A percentile compares a stretch with the other conserved stretches of the same genome.
phyloP scores from a whole-genome alignment of 2,329 filamentous ascomycete genomes.

The Thermochaetoides dissita region DNA sequence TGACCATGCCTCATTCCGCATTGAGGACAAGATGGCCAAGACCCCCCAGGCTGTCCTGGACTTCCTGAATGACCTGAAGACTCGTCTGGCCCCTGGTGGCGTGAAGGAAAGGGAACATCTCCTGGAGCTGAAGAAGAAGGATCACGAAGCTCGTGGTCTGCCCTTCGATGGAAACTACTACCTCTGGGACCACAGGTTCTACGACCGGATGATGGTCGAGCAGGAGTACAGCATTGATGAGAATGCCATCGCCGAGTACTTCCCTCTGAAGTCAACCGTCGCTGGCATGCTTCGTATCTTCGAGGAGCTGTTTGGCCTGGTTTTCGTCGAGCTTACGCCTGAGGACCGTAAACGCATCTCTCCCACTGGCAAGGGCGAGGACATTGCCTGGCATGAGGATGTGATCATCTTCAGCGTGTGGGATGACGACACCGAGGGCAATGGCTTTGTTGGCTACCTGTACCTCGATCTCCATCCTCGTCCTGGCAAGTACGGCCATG shows the following conservation, averaged over 20 bases:
- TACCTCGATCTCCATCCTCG: slow-evolving; percentile 72
- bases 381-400: slow-evolving; percentile 71
- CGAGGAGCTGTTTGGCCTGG: slow-evolving; percentile 66
- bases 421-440: slow-evolving; percentile 59
- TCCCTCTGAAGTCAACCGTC: slow-evolving; percentile 61
- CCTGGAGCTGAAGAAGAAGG: slow-evolving; percentile 59
- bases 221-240: slow-evolving; percentile 70
- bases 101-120: slow-evolving; percentile 56
- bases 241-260: slow-evolving; percentile 69
- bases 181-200: slow-evolving; percentile 71
- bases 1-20: slow-evolving; percentile 60
- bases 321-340: slow-evolving; percentile 57
- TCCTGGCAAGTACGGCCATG: slow-evolving; percentile 71
- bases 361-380: slow-evolving; percentile 51
- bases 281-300: slow-evolving; percentile 72
- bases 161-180: slow-evolving; percentile 58
- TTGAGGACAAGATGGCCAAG: slow-evolving; percentile 82
- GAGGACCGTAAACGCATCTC: slow-evolving; percentile 53
- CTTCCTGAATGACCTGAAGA: slow-evolving; percentile 58
- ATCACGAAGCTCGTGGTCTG: slow-evolving; percentile 45
- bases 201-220: slow-evolving; percentile 68
- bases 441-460: slow-evolving; percentile 65
- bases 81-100: slow-evolving; percentile 54
- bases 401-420: slow-evolving; percentile 74
- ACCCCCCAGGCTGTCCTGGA: slow-evolving; percentile 55